These are phyloP conservation scores for Lepidium africanum DNA, from an alignment of 345 rosid genomes.

Conservation along the genomic window DNA sequence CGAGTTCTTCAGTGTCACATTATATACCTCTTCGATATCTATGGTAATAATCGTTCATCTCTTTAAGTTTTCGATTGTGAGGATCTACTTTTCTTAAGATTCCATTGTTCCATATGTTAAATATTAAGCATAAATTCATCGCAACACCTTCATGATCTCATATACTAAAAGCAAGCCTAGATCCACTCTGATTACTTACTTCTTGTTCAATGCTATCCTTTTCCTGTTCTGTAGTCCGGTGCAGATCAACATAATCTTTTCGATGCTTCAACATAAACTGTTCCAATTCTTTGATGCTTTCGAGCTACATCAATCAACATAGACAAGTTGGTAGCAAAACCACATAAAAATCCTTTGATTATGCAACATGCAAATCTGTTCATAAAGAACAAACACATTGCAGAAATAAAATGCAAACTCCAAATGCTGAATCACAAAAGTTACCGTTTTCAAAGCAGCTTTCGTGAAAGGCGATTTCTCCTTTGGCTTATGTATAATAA, in stretches of 20 bases:
- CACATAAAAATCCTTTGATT: not conserved
- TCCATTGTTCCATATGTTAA: not conserved
- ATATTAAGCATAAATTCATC: not conserved
- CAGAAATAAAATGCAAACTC: not conserved
- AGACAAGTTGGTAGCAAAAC: not conserved
- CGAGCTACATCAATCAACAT: slow-evolving; percentile 38
- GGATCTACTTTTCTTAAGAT: not conserved
- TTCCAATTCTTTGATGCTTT: slow-evolving; percentile 66
- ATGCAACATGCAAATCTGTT: not conserved
- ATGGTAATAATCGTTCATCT: not conserved
- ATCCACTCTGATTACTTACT: slow-evolving; percentile 35
- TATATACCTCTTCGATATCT: not conserved
- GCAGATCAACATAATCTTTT: slow-evolving; percentile 79
- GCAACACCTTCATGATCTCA: not conserved
- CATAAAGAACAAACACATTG: not conserved
- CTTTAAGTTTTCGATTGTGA: not conserved
- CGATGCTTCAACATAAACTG: slow-evolving; percentile 68
- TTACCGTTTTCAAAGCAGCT: slow-evolving; percentile 72
- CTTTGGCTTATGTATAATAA: slow-evolving; percentile 67
- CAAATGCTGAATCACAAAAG: not conserved
- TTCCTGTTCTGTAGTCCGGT: slow-evolving; percentile 76
- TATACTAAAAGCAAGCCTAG: not conserved
- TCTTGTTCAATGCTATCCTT: slow-evolving; percentile 92
- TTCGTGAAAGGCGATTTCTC: slow-evolving; percentile 53
- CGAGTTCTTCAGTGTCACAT: not conserved